phyloP scores from a whole-genome alignment of 768 basidiomycete species.

The Cantharellus anzutake region DNA sequence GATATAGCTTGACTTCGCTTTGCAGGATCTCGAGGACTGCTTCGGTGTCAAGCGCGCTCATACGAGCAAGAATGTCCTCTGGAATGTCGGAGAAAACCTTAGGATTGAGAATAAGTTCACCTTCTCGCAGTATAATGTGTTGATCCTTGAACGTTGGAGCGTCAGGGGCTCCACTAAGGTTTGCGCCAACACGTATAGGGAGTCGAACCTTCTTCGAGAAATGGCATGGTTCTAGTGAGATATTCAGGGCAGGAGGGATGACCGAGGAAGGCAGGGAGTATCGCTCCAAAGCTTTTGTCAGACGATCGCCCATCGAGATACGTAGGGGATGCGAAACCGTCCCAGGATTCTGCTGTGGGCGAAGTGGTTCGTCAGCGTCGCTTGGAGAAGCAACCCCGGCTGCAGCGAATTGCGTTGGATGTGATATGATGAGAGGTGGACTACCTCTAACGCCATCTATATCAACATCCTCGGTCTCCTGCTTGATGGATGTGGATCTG shows the following conservation, averaged over 20 bases:
- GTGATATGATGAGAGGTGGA: neutral
- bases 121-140: slow-evolving; percentile 61
- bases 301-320: no score
- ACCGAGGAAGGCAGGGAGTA: no score
- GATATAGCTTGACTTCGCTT: slow-evolving; percentile 62
- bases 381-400: neutral
- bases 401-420: neutral
- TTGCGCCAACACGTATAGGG: neutral
- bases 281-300: no score
- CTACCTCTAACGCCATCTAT: neutral
- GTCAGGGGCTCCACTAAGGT: neutral
- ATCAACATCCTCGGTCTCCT: neutral
- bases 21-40: slow-evolving; percentile 68
- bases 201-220: neutral
- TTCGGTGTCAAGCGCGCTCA: slow-evolving; percentile 66
- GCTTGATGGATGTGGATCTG: neutral
- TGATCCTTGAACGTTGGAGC: neutral
- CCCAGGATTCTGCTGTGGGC: slow-evolving; percentile 10
- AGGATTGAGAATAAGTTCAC: slow-evolving; percentile 69
- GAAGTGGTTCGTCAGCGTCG: neutral
- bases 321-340: no score
- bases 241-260: no score
- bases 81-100: slow-evolving; percentile 65
- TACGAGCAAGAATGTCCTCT: slow-evolving; percentile 46
- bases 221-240: neutral